Evolutionary conservation across 495 filamentous ascomycete species (phyloP).

Genomic region (Pyrenula massariospora): DNA sequence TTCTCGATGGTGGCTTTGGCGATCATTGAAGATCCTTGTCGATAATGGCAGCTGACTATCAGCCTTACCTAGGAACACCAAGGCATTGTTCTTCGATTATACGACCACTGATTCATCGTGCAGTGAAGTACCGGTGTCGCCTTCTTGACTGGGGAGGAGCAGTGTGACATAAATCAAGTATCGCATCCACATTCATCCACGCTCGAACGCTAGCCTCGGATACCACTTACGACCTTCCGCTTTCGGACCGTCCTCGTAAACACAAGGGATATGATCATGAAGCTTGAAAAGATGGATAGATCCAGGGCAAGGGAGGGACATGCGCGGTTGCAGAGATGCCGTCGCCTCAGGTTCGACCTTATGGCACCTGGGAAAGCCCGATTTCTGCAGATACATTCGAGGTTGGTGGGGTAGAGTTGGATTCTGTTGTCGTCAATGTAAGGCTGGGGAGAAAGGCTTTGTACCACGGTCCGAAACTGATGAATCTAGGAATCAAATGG

Average conservation of each 20-base stretch:
- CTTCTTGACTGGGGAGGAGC: neutral
- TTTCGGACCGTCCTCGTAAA: neutral
- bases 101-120: neutral
- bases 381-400: slow-evolving; percentile 27
- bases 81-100: neutral
- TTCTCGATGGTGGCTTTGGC: neutral
- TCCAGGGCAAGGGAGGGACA: neutral
- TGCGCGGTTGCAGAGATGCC: neutral
- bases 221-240: neutral
- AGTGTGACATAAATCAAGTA: neutral
- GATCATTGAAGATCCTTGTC: neutral
- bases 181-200: neutral
- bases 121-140: neutral
- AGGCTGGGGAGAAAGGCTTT: neutral
- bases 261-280: neutral
- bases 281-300: neutral
- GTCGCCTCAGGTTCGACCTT: slow-evolving; percentile 10
- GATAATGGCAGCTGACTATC: neutral
- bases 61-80: neutral
- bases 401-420: slow-evolving; percentile 13
- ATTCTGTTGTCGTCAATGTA: slow-evolving; percentile 15
- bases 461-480: slow-evolving; percentile 1
- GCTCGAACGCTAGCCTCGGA: neutral
- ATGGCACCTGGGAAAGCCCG: slow-evolving; percentile 32
- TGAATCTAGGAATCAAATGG: slow-evolving; percentile 11